Evolutionary conservation across 2,329 filamentous ascomycete genomes (phyloP), one percentile per base, ranked within the genome.

Genomic region (Diaporthe capsici): DNA sequence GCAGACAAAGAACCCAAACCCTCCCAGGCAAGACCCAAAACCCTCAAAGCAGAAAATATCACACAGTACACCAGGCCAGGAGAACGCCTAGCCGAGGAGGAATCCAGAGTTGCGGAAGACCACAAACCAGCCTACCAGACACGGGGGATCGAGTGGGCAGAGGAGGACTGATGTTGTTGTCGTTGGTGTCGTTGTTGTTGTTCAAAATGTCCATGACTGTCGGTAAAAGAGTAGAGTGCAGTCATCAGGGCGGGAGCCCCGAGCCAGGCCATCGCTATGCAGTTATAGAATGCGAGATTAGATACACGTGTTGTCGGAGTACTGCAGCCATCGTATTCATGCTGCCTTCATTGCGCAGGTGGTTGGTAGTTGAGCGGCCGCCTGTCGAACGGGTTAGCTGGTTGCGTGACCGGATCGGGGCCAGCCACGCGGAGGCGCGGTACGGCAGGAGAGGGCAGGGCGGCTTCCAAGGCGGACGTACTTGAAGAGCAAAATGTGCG

Each of bases 401-500:
- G 80, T 12, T 37, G 44, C 57, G 25, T 47, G 44, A 47, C 47
- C 44, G 13, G 15, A 2, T 34, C 57, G 12, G 68, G 31, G 34
- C 53, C 47, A 39, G 31, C 10, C 9, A 49, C 37, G 28, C 47
- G 37, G 7, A 4, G 47, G 65, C 44, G 44, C 44, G 17, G 8
- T 34, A 7, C 12, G 22, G 42, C 37, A 13, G n/a, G 15, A 22
- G 28, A 22, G 39, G 22, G 31, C n/a, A 39, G 31, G 25, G 10
- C 20, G 13, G 6, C 28, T 53, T 37, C 17, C 34, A 31, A 39
- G n/a, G 44, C 28, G 55, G 53, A 88, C 94, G 85, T 87, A 98
- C 96, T 99, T 99, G 91, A 99, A 99, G 44, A 99, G 91, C 73
- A 99, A 90, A 82, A 99, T 99, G 85, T 99, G 97, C 79, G 97